phyloP scores from a whole-genome alignment of 2,329 filamentous ascomycete species.

The Helotiales sp. region DNA sequence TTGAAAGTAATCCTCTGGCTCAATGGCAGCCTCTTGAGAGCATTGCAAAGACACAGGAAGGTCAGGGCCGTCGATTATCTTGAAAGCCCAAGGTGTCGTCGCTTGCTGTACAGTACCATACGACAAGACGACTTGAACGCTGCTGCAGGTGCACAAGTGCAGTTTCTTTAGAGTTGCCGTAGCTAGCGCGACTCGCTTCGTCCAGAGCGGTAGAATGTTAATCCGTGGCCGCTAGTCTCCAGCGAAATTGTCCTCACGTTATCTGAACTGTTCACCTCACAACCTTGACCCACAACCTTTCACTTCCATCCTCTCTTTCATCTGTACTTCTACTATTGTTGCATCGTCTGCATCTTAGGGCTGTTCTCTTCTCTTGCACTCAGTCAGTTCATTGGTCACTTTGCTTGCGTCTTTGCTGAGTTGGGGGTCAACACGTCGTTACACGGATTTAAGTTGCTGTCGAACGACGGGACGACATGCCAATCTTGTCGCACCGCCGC shows the following conservation, averaged over 20 bases:
- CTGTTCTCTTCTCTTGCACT: background rate
- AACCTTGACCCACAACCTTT: background rate
- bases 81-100: background rate
- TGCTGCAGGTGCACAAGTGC: background rate
- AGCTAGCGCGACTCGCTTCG: constrained; percentile 1
- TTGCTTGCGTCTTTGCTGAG: background rate
- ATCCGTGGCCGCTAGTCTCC: background rate
- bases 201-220: no score
- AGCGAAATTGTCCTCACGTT: background rate
- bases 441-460: background rate
- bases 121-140: background rate
- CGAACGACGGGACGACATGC: constrained; percentile 10
- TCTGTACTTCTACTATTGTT: background rate
- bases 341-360: background rate
- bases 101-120: no score
- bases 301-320: constrained; percentile 3
- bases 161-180: background rate
- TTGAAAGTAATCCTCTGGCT: background rate
- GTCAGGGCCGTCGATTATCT: constrained; percentile 13
- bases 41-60: background rate
- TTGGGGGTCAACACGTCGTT: constrained; percentile 1
- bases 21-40: background rate
- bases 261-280: background rate
- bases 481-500: background rate
- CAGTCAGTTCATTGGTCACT: background rate